phyloP scores from a whole-genome alignment of 441 rosid species.

The Erodium texanum region DNA sequence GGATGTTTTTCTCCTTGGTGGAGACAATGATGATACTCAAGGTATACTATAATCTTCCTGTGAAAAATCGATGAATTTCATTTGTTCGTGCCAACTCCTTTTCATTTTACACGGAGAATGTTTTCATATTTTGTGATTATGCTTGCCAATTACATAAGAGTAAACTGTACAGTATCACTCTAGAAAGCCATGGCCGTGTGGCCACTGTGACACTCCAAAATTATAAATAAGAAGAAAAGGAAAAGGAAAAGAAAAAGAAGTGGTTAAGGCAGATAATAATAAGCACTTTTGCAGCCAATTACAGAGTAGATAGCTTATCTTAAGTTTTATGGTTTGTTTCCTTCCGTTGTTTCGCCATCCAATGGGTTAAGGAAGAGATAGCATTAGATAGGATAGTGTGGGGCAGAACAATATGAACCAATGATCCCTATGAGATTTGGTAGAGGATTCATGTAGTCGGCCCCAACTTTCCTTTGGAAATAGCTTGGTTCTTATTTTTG shows the following conservation, averaged over 20 bases:
- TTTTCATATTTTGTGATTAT: background rate
- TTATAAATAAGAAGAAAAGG: background rate
- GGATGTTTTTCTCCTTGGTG: slow-evolving; percentile 59
- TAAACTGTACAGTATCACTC: background rate
- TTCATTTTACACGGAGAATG: background rate
- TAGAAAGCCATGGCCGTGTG: background rate
- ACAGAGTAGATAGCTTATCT: background rate
- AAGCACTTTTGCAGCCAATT: background rate
- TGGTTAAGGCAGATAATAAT: background rate
- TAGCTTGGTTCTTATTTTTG: background rate
- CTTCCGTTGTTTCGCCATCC: background rate
- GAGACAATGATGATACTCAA: slow-evolving; percentile 51
- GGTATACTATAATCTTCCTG: slow-evolving; percentile 25
- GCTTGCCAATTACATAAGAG: background rate
- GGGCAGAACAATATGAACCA: background rate
- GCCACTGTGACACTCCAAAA: background rate
- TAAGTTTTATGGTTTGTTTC: background rate
- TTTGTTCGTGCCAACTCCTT: background rate
- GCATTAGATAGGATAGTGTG: too few species aligned
- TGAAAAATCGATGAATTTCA: background rate
- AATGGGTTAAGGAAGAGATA: background rate
- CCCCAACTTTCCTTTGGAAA: background rate
- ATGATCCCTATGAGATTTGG: background rate
- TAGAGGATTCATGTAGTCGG: background rate
- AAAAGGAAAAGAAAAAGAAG: background rate